phyloP scores from a whole-genome alignment of 257 asterid species.

The Penstemon newberryi region DNA sequence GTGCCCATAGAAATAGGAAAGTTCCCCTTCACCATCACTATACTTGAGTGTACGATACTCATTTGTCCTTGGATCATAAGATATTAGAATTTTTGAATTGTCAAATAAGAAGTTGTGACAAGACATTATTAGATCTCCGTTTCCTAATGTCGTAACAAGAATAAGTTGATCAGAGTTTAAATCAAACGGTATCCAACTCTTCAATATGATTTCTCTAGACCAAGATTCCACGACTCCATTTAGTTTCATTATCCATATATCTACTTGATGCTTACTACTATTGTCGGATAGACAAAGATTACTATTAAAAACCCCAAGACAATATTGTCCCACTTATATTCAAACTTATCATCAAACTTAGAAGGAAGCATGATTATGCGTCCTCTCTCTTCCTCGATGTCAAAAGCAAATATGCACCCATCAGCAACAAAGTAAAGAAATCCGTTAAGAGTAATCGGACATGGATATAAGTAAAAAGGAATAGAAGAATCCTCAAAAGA shows the following conservation, averaged over 20 bases:
- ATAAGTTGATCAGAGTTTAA: not conserved
- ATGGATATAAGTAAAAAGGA: not conserved
- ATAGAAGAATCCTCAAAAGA: not conserved
- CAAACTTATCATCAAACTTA: not conserved
- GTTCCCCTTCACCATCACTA: no score
- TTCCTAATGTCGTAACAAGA: constrained; percentile 4
- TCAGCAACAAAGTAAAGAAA: constrained; percentile 12
- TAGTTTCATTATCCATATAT: constrained; percentile 15
- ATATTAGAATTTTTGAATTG: not conserved
- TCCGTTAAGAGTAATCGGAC: constrained; percentile 11
- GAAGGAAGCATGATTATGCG: no score
- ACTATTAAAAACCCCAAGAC: not conserved
- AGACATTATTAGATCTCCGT: constrained; percentile 16
- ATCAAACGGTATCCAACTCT: not conserved
- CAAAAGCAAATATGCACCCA: constrained; percentile 4
- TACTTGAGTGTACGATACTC: no score
- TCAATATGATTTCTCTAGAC: constrained; percentile 7
- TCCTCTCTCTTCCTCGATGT: constrained; percentile 19
- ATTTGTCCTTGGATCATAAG: not conserved
- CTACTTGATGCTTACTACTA: not conserved
- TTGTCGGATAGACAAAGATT: constrained; percentile 20
- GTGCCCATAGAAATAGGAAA: no score
- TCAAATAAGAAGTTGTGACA: not conserved
- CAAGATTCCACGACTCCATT: constrained; percentile 12
- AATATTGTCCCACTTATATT: not conserved